These are phyloP conservation scores for Monilinia polystroma DNA, from an alignment of 2,329 filamentous ascomycete genomes.

Conservation along the genomic window DNA sequence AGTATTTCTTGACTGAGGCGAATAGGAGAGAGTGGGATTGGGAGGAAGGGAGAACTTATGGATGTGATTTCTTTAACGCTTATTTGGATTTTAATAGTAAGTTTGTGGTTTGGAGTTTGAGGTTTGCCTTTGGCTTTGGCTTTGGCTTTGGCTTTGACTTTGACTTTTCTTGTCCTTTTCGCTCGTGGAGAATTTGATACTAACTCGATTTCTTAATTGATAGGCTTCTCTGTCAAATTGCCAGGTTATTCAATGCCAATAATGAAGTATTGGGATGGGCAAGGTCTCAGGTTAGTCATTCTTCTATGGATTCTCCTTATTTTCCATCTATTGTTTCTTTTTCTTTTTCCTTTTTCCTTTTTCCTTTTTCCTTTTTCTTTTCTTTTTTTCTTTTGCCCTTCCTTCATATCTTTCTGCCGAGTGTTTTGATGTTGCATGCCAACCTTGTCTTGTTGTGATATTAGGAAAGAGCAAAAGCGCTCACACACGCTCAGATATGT, in stretches of 20 bases:
- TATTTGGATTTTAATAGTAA: constrained; percentile 81
- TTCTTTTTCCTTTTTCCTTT: not conserved
- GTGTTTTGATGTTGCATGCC: constrained; percentile 18
- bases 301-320: not conserved
- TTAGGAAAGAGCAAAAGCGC: constrained; percentile 48
- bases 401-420: not conserved
- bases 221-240: constrained; percentile 66
- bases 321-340: not conserved
- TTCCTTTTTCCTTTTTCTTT: not conserved
- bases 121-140: too few relatives aligned
- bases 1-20: constrained; percentile 57
- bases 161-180: not conserved
- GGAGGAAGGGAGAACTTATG: constrained; percentile 60
- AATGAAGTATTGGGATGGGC: constrained; percentile 77
- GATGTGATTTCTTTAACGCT: constrained; percentile 81
- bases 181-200: not conserved
- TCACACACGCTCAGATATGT: constrained; percentile 89
- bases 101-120: constrained; percentile 24
- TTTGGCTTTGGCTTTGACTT: too few relatives aligned
- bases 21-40: constrained; percentile 59
- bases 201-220: not conserved
- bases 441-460: constrained; percentile 29
- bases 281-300: constrained; percentile 64
- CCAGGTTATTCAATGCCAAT: constrained; percentile 73
- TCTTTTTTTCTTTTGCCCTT: not conserved